Evolutionary conservation across 179 eudicot species (phyloP).

Genomic region (Sideroxylon spinosum): DNA sequence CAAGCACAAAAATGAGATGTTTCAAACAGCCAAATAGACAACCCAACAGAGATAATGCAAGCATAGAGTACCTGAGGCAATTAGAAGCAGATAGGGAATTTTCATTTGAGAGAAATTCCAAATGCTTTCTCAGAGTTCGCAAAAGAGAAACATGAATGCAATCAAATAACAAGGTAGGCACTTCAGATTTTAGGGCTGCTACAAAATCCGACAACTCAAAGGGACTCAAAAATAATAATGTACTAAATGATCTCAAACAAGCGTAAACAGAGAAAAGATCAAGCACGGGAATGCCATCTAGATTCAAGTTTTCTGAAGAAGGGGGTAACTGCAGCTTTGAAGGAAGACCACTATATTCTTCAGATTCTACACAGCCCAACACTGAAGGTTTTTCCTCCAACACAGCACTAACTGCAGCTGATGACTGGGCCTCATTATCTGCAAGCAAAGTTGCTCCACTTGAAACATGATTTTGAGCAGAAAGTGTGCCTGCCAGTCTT

Average conservation of each 20-base stretch:
- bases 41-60: not conserved
- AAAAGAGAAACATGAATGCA: slow-evolving; percentile 73
- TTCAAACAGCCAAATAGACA: slow-evolving; percentile 15
- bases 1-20: not conserved
- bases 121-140: slow-evolving; percentile 66
- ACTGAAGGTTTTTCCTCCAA: slow-evolving; percentile 36
- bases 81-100: slow-evolving; percentile 57
- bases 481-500: slow-evolving; percentile 41
- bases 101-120: slow-evolving; percentile 66
- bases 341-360: slow-evolving; percentile 38
- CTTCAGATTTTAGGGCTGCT: slow-evolving; percentile 53
- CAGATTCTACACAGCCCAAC: slow-evolving; percentile 28
- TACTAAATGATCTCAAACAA: slow-evolving; percentile 86
- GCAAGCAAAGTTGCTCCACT: slow-evolving; percentile 25
- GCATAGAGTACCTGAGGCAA: slow-evolving; percentile 69
- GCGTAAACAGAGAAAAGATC: slow-evolving; percentile 85
- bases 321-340: slow-evolving; percentile 63
- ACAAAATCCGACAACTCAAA: slow-evolving; percentile 84
- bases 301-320: slow-evolving; percentile 55
- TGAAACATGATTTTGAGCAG: slow-evolving; percentile 29
- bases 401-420: slow-evolving; percentile 44
- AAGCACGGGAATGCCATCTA: slow-evolving; percentile 55
- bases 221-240: slow-evolving; percentile 77
- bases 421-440: slow-evolving; percentile 28
- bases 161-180: slow-evolving; percentile 63